phyloP scores from a whole-genome alignment of 192 early-diverging fungal species.

The Gamsiella multidivaricata region DNA sequence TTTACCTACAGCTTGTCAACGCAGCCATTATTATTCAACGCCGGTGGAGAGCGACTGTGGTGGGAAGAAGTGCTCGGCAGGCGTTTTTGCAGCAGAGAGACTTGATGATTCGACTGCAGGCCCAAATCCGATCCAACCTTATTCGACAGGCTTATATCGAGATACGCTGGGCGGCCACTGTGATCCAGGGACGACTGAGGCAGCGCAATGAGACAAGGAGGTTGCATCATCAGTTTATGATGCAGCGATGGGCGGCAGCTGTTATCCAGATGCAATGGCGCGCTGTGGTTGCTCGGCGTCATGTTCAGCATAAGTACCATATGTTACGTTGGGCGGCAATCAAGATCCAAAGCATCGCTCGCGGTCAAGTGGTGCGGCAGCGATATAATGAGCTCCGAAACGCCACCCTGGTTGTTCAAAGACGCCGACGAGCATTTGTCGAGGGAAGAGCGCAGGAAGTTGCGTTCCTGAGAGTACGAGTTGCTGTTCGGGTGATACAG shows the following conservation, averaged over 20 bases:
- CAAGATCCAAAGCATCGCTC: constrained; percentile 22
- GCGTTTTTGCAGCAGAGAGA: constrained; percentile 15
- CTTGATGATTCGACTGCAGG: constrained; percentile 19
- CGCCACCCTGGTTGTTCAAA: constrained; percentile 24
- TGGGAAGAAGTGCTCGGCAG: constrained; percentile 12
- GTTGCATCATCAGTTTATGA: not conserved
- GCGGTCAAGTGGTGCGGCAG: constrained; percentile 20
- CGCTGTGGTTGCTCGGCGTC: constrained; percentile 12
- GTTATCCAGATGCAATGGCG: constrained; percentile 44
- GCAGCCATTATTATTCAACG: constrained; percentile 42
- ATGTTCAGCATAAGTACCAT: constrained; percentile 27
- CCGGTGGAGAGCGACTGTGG: constrained; percentile 28
- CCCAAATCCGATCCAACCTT: constrained; percentile 21
- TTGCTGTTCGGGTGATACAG: constrained; percentile 34
- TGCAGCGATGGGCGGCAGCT: constrained; percentile 34
- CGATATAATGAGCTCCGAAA: constrained; percentile 16
- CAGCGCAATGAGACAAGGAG: constrained; percentile 1
- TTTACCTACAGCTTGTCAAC: constrained; percentile 10
- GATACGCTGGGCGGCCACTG: constrained; percentile 13
- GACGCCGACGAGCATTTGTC: constrained; percentile 26
- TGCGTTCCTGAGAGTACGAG: constrained; percentile 17
- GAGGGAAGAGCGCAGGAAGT: constrained; percentile 17
- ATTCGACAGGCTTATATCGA: constrained; percentile 10
- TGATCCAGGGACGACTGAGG: constrained; percentile 30
- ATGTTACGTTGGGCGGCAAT: constrained; percentile 16